Evolutionary conservation across 129 eudicot species (phyloP).

Genomic region (Glebionis coronaria): DNA sequence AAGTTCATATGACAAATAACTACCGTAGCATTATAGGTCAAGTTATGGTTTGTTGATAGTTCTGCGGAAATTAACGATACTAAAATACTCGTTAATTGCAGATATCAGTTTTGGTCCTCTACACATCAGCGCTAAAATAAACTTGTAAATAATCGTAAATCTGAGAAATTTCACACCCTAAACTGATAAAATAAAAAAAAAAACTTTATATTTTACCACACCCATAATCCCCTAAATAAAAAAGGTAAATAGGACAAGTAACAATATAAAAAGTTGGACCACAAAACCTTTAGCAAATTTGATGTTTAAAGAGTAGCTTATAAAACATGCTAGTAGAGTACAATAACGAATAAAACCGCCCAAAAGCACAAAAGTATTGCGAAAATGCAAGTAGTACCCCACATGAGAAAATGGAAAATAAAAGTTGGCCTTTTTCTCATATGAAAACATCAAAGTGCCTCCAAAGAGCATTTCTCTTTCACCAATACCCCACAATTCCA

Average conservation of each 20-base stretch:
- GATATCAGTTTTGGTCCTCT: not conserved
- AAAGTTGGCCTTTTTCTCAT: slow-evolving; percentile 14
- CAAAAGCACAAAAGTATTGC: not conserved
- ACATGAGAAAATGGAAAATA: slow-evolving; percentile 6
- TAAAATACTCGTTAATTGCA: not conserved
- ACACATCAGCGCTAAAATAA: not conserved
- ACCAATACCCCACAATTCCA: slow-evolving; percentile 2
- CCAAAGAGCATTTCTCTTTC: slow-evolving; percentile 23
- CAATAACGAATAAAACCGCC: slow-evolving; percentile 17
- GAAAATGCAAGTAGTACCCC: slow-evolving; percentile 25
- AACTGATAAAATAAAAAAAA: not conserved
- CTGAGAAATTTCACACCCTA: not conserved
- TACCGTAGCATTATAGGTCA: not conserved
- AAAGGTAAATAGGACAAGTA: not conserved
- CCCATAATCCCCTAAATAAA: not conserved
- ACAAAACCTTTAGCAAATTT: not conserved
- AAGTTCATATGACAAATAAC: not conserved
- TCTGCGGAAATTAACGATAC: not conserved
- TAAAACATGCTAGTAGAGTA: not conserved
- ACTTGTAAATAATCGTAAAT: not conserved
- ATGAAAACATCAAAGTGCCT: slow-evolving; percentile 23
- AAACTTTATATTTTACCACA: too few relatives aligned
- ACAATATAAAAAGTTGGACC: not conserved
- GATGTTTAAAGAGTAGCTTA: not conserved
- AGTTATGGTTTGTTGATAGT: not conserved